phyloP scores from a whole-genome alignment of 495 filamentous ascomycete species.

The Filosporella fistucella region DNA sequence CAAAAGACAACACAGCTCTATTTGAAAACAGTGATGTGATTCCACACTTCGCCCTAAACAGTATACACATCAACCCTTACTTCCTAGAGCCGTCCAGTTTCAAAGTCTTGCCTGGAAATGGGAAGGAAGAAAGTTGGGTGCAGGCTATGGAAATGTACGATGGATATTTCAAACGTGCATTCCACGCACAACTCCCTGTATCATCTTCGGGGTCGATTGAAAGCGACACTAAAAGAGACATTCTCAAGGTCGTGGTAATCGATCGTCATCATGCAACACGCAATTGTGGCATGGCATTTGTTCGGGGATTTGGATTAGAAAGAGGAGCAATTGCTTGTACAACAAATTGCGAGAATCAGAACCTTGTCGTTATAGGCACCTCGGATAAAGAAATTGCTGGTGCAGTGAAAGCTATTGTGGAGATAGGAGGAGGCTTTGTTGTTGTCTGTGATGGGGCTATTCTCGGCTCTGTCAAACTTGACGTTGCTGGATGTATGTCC shows the following conservation, averaged over 20 bases:
- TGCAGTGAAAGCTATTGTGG: not conserved
- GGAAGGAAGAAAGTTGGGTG: not conserved
- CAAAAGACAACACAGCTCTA: constrained; percentile 1
- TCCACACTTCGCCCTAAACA: not conserved
- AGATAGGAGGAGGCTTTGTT: constrained; percentile 8
- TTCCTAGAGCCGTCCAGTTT: not conserved
- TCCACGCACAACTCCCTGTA: not conserved
- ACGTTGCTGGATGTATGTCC: constrained; percentile 12
- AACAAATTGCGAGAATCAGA: constrained; percentile 12
- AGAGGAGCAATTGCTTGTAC: constrained; percentile 9
- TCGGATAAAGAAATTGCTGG: constrained; percentile 7
- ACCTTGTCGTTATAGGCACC: constrained; percentile 7
- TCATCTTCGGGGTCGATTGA: not conserved
- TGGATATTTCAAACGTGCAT: constrained; percentile 9
- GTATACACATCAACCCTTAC: constrained; percentile 1
- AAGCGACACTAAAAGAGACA: not conserved
- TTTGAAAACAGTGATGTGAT: constrained; percentile 1
- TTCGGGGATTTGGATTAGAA: constrained; percentile 5
- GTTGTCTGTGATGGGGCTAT: constrained; percentile 3
- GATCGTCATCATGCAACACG: constrained; percentile 2
- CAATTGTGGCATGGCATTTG: constrained; percentile 2
- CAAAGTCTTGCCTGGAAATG: not conserved
- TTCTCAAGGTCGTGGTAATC: constrained; percentile 7
- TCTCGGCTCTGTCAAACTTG: constrained; percentile 6
- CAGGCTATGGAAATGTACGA: constrained; percentile 10